A percentile compares a stretch with the other conserved stretches of the same genome.
These are phyloP conservation scores for Lithohypha guttulata DNA, from an alignment of 2,329 filamentous ascomycete genomes.

Conservation along the genomic window DNA sequence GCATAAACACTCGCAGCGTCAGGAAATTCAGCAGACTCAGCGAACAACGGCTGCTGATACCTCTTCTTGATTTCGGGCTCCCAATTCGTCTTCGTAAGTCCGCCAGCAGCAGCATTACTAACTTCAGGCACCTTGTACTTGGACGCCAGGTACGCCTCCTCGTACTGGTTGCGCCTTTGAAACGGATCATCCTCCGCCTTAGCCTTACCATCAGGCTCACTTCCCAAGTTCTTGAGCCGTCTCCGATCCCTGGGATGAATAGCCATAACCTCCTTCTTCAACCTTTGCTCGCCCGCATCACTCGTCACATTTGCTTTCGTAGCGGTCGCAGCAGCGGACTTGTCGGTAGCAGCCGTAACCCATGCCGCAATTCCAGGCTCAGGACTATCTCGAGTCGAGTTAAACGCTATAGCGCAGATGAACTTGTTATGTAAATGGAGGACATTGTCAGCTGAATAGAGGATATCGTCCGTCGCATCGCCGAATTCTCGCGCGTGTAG, in stretches of 20 bases:
- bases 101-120: conserved; percentile 46
- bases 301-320: conserved; percentile 41
- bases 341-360: conserved; percentile 49
- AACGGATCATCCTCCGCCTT: conserved; percentile 17
- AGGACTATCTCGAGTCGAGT: conserved; percentile 49
- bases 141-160: conserved; percentile 36
- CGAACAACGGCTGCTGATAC: conserved; percentile 50
- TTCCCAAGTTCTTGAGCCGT: conserved; percentile 38
- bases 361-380: conserved; percentile 53
- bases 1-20: conserved; percentile 45
- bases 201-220: conserved; percentile 4
- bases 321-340: conserved; percentile 32
- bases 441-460: conserved; percentile 41
- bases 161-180: conserved; percentile 24
- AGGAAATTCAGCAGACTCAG: conserved; percentile 54
- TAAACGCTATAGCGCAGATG: conserved; percentile 48
- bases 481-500: conserved; percentile 52
- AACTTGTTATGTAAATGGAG: conserved; percentile 54
- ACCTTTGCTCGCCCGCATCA: conserved; percentile 51
- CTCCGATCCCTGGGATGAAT: conserved; percentile 49
- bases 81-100: conserved; percentile 67
- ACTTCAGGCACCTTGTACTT: conserved; percentile 47
- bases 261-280: conserved; percentile 56
- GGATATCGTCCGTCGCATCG: conserved; percentile 44
- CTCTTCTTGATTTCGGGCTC: conserved; percentile 56